Evolutionary conservation across 257 asterid species (phyloP).

Genomic region (Solanum appendiculatum): DNA sequence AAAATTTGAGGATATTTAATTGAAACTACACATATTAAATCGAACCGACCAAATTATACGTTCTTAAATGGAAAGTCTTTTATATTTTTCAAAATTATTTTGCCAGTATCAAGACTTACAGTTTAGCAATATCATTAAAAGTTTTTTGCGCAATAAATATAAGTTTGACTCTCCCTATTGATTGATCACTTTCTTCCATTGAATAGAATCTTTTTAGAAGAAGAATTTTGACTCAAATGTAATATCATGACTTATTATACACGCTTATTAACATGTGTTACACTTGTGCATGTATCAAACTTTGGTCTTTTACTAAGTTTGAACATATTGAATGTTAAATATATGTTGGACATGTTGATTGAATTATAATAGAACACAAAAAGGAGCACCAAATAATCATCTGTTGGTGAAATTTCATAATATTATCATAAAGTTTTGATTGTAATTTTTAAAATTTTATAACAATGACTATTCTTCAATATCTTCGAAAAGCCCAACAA

Average conservation of each 20-base stretch:
- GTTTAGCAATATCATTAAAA: background rate
- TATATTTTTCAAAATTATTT: too few species aligned
- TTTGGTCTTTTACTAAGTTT: background rate
- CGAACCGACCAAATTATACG: too few species aligned
- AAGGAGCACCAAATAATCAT: background rate
- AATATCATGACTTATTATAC: background rate
- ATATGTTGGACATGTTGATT: background rate
- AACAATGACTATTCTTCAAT: too few species aligned
- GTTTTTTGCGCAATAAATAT: background rate
- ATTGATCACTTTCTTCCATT: too few species aligned
- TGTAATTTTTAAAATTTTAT: too few species aligned
- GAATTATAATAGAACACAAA: background rate
- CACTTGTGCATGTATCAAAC: background rate
- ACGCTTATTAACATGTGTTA: background rate
- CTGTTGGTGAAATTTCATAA: too few species aligned
- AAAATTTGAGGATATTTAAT: too few species aligned
- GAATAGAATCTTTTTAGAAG: background rate
- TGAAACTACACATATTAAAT: too few species aligned
- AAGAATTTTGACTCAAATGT: background rate
- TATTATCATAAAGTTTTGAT: too few species aligned
- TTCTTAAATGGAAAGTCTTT: too few species aligned
- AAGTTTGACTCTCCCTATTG: background rate
- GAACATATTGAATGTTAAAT: background rate
- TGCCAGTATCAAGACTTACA: too few species aligned
- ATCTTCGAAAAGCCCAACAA: too few species aligned